phyloP scores from a whole-genome alignment of 1,284 basidiomycete genomes.

The Heterobasidion occidentale region DNA sequence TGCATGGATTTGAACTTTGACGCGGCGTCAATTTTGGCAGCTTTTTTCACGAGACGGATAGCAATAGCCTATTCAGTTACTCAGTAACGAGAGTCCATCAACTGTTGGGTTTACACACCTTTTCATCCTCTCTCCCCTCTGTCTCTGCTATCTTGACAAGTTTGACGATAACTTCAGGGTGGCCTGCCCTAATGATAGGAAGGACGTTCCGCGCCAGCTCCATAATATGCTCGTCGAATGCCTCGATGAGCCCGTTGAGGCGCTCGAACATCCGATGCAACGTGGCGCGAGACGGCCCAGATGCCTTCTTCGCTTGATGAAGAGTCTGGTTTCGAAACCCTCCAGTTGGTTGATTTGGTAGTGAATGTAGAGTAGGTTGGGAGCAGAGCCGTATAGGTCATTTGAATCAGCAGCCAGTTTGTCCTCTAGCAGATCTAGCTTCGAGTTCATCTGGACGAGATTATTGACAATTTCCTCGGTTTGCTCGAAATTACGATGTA shows the following conservation, averaged over 20 bases:
- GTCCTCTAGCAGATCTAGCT: conserved; percentile 72
- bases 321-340: conserved; percentile 85
- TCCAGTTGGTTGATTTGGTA: conserved; percentile 88
- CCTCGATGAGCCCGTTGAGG: conserved; percentile 73
- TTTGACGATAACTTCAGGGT: conserved; percentile 83
- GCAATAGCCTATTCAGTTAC: conserved; percentile 66
- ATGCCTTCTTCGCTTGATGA: conserved; percentile 85
- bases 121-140: conserved; percentile 92
- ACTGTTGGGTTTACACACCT: conserved; percentile 39
- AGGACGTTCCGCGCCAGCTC: conserved; percentile 75
- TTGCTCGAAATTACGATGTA: conserved; percentile 92
- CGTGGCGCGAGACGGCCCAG: conserved; percentile 59
- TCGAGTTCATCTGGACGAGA: conserved; percentile 81
- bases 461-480: conserved; percentile 95
- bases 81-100: too few relatives aligned
- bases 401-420: conserved; percentile 72
- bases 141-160: conserved; percentile 92
- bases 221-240: conserved; percentile 86
- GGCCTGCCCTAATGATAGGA: conserved; percentile 73
- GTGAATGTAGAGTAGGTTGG: conserved; percentile 87
- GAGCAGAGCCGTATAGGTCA: conserved; percentile 75
- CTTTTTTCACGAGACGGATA: conserved; percentile 90
- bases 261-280: conserved; percentile 82
- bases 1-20: conserved; percentile 89
- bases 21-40: conserved; percentile 81